These are phyloP conservation scores for Lithospermum erythrorhizon DNA, from an alignment of 257 asterid species.

Conservation along the genomic window DNA sequence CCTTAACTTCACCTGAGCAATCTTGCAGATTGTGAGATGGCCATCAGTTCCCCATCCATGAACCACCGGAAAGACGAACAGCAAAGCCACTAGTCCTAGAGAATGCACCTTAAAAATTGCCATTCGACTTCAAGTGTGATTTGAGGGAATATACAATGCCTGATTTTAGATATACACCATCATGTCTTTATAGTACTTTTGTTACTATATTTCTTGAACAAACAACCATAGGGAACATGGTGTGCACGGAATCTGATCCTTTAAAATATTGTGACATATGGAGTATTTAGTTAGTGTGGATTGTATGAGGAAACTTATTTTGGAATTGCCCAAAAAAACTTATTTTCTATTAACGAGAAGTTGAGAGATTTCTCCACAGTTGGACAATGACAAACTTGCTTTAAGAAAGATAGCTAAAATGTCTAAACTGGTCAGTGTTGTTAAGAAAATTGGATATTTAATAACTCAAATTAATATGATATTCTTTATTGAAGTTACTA, in stretches of 20 bases:
- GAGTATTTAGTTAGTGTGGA: slow-evolving; percentile 4
- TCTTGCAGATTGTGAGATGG: slow-evolving; percentile 54
- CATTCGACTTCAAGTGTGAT: slow-evolving; percentile 22
- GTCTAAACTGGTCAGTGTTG: too few species aligned
- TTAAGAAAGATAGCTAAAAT: too few species aligned
- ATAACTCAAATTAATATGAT: too few species aligned
- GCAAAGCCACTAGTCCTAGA: slow-evolving; percentile 14
- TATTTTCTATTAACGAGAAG: background rate
- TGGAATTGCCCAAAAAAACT: background rate
- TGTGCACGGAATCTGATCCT: too few species aligned
- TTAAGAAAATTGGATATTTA: too few species aligned
- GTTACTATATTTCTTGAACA: too few species aligned
- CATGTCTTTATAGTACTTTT: background rate
- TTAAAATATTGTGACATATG: too few species aligned
- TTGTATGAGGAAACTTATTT: slow-evolving; percentile 1
- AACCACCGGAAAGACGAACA: slow-evolving; percentile 29
- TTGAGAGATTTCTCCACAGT: too few species aligned
- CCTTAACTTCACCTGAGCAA: slow-evolving; percentile 47
- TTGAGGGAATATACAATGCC: too few species aligned
- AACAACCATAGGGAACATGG: too few species aligned
- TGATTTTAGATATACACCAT: background rate
- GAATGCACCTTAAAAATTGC: slow-evolving; percentile 11
- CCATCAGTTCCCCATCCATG: slow-evolving; percentile 84
- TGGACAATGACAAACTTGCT: too few species aligned
- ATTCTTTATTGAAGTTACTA: too few species aligned